A percentile compares a stretch with the other conserved stretches of the same genome.
Evolutionary conservation across 2,329 filamentous ascomycete genomes (phyloP).

Genomic region (Diplodia mutila): DNA sequence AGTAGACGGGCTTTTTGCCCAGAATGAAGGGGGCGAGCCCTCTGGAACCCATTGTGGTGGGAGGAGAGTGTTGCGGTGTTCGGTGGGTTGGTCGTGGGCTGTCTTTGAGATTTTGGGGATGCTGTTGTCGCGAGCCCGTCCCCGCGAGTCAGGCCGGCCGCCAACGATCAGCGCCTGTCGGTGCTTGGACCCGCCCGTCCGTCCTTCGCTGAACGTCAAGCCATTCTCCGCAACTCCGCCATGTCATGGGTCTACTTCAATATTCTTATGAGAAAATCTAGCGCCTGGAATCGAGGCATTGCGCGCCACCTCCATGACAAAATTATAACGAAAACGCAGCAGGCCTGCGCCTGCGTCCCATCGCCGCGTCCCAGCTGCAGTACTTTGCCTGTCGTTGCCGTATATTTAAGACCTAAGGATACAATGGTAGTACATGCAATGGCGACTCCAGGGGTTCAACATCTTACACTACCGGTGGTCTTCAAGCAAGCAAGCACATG

Average conservation of each 20-base stretch:
- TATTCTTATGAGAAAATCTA: background rate
- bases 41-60: constrained; percentile 4
- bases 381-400: too few relatives aligned
- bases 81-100: background rate
- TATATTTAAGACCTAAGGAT: too few relatives aligned
- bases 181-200: background rate
- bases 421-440: too few relatives aligned
- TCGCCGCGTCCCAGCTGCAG: too few relatives aligned
- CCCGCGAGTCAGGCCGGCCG: constrained; percentile 15
- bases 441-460: too few relatives aligned
- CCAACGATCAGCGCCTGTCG: background rate
- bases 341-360: too few relatives aligned
- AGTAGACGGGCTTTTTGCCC: constrained; percentile 52
- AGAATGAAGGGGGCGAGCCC: constrained; percentile 35
- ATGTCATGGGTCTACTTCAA: background rate
- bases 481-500: too few relatives aligned
- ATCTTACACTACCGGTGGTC: too few relatives aligned
- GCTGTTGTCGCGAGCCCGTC: background rate
- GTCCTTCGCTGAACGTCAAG: background rate
- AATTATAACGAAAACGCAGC: too few relatives aligned
- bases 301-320: background rate
- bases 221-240: background rate
- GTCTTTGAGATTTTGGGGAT: constrained; percentile 23
- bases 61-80: background rate
- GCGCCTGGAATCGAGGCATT: background rate